Conservation (phyloP, 2,329 filamentous ascomycete genomes). For the Cryphonectria radicalis region DNA sequence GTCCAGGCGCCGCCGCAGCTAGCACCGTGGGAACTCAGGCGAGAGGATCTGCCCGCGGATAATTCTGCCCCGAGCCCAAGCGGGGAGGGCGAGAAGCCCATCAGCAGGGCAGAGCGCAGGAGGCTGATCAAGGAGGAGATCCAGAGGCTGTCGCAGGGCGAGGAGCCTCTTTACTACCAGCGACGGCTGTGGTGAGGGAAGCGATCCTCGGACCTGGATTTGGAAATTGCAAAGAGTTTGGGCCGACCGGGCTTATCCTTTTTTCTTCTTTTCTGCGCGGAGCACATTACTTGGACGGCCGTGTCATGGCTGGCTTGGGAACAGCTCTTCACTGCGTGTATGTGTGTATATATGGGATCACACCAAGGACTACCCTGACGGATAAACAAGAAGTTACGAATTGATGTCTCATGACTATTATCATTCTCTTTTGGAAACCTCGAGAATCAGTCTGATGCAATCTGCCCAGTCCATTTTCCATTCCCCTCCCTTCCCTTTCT, state of each 20-base stretch:
- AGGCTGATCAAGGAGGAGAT: slow-evolving; percentile 64
- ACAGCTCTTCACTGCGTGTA: background rate
- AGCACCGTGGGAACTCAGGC: slow-evolving; percentile 27
- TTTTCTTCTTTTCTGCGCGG: background rate
- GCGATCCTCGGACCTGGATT: background rate
- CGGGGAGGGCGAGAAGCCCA: slow-evolving; percentile 48
- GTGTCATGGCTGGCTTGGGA: no score
- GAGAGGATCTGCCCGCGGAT: slow-evolving; percentile 10
- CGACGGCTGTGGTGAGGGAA: slow-evolving; percentile 54
- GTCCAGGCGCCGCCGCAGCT: slow-evolving; percentile 11
- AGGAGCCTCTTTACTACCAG: slow-evolving; percentile 57
- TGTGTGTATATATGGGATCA: slow-evolving; percentile 4
- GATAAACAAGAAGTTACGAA: background rate
- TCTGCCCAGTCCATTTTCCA: background rate
- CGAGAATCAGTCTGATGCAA: background rate
- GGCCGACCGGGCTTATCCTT: background rate
- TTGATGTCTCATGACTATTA: background rate
- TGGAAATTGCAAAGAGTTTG: background rate
- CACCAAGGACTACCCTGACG: background rate
- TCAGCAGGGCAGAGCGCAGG: slow-evolving; percentile 58
- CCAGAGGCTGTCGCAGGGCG: slow-evolving; percentile 48
- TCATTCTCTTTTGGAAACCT: background rate
- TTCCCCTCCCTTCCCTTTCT: background rate
- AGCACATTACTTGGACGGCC: background rate
- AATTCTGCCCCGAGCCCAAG: slow-evolving; percentile 41